Conservation (phyloP, 345 rosid species). For the Lagerstroemia speciosa region DNA sequence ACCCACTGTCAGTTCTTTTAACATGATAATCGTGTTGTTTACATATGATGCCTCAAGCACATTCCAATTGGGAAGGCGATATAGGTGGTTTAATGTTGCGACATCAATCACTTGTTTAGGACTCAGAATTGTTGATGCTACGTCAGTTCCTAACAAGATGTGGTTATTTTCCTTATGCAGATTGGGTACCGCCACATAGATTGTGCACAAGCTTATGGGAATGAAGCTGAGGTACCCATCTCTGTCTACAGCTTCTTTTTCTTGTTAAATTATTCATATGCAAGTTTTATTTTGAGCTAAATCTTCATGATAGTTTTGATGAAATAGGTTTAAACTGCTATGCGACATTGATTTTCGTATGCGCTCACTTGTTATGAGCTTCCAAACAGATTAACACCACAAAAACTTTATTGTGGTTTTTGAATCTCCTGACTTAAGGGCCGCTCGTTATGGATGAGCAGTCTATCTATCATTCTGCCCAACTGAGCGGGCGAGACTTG, state of each 20-base stretch:
- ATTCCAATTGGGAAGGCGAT: not conserved
- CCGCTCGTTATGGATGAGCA: no score
- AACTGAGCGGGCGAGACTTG: not conserved
- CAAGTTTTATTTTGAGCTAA: not conserved
- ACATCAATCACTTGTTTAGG: not conserved
- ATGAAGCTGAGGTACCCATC: conserved; percentile 58
- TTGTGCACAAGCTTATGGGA: conserved; percentile 57
- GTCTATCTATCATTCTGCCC: no score
- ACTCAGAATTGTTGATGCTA: not conserved
- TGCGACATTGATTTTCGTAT: not conserved
- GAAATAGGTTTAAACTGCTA: not conserved
- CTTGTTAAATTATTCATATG: not conserved
- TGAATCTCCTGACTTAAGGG: no score
- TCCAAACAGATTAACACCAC: no score
- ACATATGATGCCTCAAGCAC: not conserved
- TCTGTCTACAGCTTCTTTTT: not conserved
- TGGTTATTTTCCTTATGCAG: conserved; percentile 25
- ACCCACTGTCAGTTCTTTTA: not conserved
- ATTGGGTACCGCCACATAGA: conserved; percentile 74
- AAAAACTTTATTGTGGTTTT: no score
- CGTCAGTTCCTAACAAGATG: not conserved
- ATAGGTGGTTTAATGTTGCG: not conserved
- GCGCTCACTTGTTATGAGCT: not conserved
- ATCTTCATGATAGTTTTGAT: not conserved
- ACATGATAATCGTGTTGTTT: not conserved